Conservation (phyloP, 2,329 filamentous ascomycete species). For the Talaromyces verruculosus region DNA sequence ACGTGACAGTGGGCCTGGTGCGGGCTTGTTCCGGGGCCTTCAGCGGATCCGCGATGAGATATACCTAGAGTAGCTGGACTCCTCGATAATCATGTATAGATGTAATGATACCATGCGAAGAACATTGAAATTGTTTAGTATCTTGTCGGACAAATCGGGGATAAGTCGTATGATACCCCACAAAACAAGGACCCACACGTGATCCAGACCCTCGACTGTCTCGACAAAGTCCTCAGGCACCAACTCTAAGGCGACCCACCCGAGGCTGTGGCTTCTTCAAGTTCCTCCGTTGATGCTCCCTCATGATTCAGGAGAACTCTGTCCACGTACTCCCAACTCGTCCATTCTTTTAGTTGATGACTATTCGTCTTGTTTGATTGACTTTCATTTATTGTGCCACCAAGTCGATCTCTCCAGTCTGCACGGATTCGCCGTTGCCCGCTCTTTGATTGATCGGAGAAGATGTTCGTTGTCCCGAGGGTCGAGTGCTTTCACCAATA, state of each 20-base stretch:
- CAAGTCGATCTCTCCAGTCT: background rate
- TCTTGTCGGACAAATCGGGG: background rate
- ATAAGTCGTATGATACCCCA: background rate
- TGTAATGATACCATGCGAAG: background rate
- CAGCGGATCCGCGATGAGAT: slow-evolving; percentile 56
- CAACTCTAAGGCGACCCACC: slow-evolving; percentile 9
- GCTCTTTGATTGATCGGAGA: background rate
- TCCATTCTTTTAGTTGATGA: background rate
- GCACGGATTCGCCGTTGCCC: background rate
- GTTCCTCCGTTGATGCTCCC: background rate
- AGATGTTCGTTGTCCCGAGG: slow-evolving; percentile 6
- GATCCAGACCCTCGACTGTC: slow-evolving; percentile 2
- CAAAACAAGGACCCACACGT: slow-evolving; percentile 14
- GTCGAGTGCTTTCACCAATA: background rate
- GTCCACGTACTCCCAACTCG: background rate
- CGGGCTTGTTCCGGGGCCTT: slow-evolving; percentile 55
- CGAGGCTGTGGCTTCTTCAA: slow-evolving; percentile 5
- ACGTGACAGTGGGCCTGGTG: slow-evolving; percentile 42
- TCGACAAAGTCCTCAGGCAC: background rate
- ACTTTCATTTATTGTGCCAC: background rate
- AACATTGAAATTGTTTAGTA: background rate
- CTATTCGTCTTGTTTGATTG: background rate
- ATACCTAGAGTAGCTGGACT: slow-evolving; percentile 47
- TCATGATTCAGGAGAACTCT: background rate
- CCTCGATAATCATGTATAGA: slow-evolving; percentile 16